Conservation (phyloP, 202 grass and related monocot genomes). For the Eragrostis tef region DNA sequence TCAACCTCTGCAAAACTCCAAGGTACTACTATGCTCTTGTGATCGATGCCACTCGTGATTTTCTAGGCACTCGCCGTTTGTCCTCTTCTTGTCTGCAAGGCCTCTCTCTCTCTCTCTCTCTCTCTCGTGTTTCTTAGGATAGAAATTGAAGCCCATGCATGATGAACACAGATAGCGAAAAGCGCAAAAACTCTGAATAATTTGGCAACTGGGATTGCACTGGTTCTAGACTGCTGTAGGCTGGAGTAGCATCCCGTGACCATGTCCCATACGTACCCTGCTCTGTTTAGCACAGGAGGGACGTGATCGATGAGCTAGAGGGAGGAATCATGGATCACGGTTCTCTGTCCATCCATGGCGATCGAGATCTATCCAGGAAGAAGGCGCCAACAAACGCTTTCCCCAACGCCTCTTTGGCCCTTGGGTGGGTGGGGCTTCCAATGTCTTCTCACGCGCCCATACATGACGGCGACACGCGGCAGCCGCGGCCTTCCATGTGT, state of each 20-base stretch:
- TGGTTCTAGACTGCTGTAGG: too few relatives aligned
- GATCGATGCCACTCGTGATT: not conserved
- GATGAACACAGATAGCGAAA: not conserved
- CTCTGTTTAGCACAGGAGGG: not conserved
- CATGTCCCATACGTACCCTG: not conserved
- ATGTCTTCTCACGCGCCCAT: not conserved
- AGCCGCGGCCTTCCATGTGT: not conserved
- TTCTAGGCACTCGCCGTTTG: not conserved
- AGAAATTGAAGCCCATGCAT: not conserved
- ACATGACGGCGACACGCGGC: not conserved
- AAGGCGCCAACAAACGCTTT: not conserved
- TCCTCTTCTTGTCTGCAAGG: not conserved
- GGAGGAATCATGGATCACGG: not conserved
- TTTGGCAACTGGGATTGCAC: not conserved
- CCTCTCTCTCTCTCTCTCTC: not conserved
- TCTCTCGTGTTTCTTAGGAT: not conserved
- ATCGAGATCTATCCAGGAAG: not conserved
- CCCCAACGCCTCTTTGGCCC: not conserved
- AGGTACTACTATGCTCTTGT: not conserved
- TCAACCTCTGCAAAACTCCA: not conserved
- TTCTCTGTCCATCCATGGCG: not conserved
- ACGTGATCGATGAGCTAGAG: too few relatives aligned
- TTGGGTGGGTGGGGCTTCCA: not conserved
- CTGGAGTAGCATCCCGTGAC: not conserved
- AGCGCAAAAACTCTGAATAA: not conserved